Evolutionary conservation across 306 rosid genomes (phyloP), one percentile per base, ranked within the genome.

Genomic region (Trifolium repens): DNA sequence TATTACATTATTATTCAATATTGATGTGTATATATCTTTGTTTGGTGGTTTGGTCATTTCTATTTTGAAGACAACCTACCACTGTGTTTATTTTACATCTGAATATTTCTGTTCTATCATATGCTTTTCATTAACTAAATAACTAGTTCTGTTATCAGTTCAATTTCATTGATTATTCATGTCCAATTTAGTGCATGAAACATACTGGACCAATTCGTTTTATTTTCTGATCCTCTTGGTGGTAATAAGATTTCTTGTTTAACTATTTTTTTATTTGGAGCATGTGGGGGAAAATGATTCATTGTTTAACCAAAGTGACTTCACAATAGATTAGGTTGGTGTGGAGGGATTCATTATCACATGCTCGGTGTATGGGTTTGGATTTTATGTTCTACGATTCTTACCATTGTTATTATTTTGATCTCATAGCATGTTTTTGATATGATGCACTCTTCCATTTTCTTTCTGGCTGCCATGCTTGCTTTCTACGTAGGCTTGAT

Each of bases 71-170:
- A 17, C 19, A 27, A 19, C 19, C 47, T 3, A 57, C 15, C 49
- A 2, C 11, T 8, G 14, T 58, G 5, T 39, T 46, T 34, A 34
- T 79, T 35, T 17, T 30, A 39, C n/a, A 34, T 73, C 67, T 44
- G 60, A 77, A 30, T 55, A 57, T 67, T 14, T 58, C 53, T 77
- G 42, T 34, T 73, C 50, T 47, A 58, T 46, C 30, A 27, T 47
- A n/a, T 9, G 15, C 24, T 22, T n/a, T 71, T 7, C 10, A 60
- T 30, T 5, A 60, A 27, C 19, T 2, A 22, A 13, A 30, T 7
- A 27, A 60, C 14, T 57, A 9, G 8, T 57, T 24, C 13, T 24
- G n/a, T 57, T 57, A 15, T 15, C 15, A 60, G 12, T 30, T 32
- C 42, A 60, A 3, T 60, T 26, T 13, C 19, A 60, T 60, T 60